A percentile compares a stretch with the other conserved stretches of the same genome.
phyloP scores from a whole-genome alignment of 768 basidiomycete species.

The Cystofilobasidium bisporidii region DNA sequence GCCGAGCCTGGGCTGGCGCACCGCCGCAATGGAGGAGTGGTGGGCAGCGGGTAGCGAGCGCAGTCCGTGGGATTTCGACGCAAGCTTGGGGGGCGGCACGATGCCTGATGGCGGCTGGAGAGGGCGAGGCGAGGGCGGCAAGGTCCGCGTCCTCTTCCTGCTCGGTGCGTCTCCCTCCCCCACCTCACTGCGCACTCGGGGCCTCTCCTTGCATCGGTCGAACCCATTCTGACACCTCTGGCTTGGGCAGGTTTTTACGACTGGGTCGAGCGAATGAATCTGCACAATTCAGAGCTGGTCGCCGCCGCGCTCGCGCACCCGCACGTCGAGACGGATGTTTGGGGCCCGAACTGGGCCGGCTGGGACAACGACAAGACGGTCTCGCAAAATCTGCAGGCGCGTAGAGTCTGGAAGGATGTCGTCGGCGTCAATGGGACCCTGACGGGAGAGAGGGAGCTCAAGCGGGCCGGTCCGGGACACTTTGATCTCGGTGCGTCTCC shows the following conservation, averaged over 20 bases:
- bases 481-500: background rate
- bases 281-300: constrained; percentile 37
- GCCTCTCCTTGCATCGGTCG: too few species aligned
- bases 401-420: constrained; percentile 1
- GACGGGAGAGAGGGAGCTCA: background rate
- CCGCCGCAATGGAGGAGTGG: background rate
- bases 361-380: constrained; percentile 34
- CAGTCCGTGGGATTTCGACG: constrained; percentile 24
- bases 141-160: constrained; percentile 36
- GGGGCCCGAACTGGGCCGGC: constrained; percentile 41
- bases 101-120: background rate
- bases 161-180: constrained; percentile 35
- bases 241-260: background rate
- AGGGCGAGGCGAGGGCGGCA: constrained; percentile 23
- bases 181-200: too few species aligned
- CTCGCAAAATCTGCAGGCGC: constrained; percentile 34
- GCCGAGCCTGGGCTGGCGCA: background rate
- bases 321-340: constrained; percentile 36
- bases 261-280: constrained; percentile 16
- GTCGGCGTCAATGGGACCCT: background rate
- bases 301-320: constrained; percentile 39
- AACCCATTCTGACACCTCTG: too few species aligned
- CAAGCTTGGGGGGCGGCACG: background rate
- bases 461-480: background rate
- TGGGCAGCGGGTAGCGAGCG: background rate